These are phyloP conservation scores for Alternaria sp. DNA, from an alignment of 2,329 filamentous ascomycete genomes.

Conservation along the genomic window DNA sequence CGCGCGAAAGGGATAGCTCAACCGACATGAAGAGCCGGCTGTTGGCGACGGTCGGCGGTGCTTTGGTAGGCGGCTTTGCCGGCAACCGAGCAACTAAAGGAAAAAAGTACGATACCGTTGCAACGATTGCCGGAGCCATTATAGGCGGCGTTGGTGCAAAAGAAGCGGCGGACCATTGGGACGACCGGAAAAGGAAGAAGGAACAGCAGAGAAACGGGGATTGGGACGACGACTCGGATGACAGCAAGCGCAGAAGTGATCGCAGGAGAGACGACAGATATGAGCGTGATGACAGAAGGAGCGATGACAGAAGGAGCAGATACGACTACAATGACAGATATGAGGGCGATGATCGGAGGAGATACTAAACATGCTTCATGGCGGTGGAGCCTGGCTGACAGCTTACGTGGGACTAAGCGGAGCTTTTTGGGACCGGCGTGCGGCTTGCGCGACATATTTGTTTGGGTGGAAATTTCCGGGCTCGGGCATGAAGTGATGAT, in stretches of 20 bases:
- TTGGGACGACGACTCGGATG: constrained; percentile 17
- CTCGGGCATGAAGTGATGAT: not conserved
- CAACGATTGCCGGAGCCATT: constrained; percentile 47
- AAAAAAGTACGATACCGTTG: constrained; percentile 39
- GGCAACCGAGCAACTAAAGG: constrained; percentile 36
- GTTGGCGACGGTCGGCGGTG: constrained; percentile 42
- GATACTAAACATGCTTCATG: not conserved
- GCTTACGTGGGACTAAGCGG: not conserved
- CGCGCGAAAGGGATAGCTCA: constrained; percentile 36
- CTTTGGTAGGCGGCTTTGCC: constrained; percentile 45
- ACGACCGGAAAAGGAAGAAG: constrained; percentile 19
- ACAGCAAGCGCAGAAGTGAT: not conserved
- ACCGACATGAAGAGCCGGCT: constrained; percentile 34
- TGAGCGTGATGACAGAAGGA: constrained; percentile 9
- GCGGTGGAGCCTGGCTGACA: constrained; percentile 2
- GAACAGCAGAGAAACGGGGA: constrained; percentile 14
- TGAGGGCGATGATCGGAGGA: constrained; percentile 9
- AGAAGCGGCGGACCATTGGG: constrained; percentile 38
- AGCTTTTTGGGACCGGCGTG: constrained; percentile 1
- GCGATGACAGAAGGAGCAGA: constrained; percentile 5
- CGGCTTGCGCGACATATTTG: not conserved
- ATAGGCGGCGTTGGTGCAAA: constrained; percentile 46
- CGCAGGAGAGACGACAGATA: constrained; percentile 8
- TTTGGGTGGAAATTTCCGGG: not conserved
- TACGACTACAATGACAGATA: constrained; percentile 11